phyloP scores from a whole-genome alignment of 768 basidiomycete genomes.

The Trametes coccinea region DNA sequence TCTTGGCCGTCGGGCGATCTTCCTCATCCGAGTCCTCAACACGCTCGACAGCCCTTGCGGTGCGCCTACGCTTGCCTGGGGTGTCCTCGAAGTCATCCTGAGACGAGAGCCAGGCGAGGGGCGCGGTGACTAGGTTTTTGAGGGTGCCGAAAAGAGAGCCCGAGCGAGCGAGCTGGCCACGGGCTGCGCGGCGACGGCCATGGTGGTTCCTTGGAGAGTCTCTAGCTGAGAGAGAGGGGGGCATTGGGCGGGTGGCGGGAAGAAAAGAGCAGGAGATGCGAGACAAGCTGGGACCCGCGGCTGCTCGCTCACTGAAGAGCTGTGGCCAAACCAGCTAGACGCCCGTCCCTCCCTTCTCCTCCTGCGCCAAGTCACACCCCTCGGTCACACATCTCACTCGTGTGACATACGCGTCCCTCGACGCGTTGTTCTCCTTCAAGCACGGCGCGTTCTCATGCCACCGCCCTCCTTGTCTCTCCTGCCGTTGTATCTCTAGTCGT shows the following conservation, averaged over 20 bases:
- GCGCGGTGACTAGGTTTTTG: constrained; percentile 37
- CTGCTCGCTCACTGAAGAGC: constrained; percentile 13
- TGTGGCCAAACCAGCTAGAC: constrained; percentile 10
- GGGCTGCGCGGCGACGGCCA: constrained; percentile 13
- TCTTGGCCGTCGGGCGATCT: constrained; percentile 29
- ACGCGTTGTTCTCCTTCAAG: constrained; percentile 10
- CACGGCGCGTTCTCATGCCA: neutral
- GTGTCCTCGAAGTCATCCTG: constrained; percentile 32
- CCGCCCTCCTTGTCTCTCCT: neutral
- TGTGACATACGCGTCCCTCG: constrained; percentile 18
- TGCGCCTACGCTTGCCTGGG: constrained; percentile 36
- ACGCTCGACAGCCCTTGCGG: constrained; percentile 17
- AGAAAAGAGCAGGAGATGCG: constrained; percentile 5
- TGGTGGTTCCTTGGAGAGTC: constrained; percentile 16
- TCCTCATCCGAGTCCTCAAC: constrained; percentile 24
- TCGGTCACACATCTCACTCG: constrained; percentile 15
- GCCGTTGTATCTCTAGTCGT: constrained; percentile 7
- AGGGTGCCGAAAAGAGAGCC: constrained; percentile 35
- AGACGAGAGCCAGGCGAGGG: constrained; percentile 34
- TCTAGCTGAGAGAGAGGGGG: constrained; percentile 12
- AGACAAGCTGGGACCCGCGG: constrained; percentile 9
- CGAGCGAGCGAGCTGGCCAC: constrained; percentile 28
- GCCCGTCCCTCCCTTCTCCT: neutral
- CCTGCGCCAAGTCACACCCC: constrained; percentile 15
- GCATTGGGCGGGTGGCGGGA: constrained; percentile 21